phyloP scores from a whole-genome alignment of 805 yeast species.

The Kodamaea neixiangensis region DNA sequence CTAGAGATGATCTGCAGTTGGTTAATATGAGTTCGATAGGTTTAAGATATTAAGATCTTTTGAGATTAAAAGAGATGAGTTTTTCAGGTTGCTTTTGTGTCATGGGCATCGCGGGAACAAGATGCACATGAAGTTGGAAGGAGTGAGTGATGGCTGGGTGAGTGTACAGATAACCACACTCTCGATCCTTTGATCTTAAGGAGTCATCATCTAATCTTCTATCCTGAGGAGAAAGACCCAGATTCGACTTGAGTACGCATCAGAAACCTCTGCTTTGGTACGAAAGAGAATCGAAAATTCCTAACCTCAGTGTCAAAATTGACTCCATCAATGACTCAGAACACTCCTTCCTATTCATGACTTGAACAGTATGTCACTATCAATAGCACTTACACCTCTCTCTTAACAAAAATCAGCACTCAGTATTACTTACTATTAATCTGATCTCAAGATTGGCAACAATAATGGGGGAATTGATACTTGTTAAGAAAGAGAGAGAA shows the following conservation, averaged over 20 bases:
- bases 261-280: too few relatives aligned
- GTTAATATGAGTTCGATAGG: slow-evolving; percentile 1
- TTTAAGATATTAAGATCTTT: neutral
- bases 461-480: slow-evolving; percentile 27
- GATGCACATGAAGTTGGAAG: neutral
- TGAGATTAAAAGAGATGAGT: neutral
- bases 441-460: slow-evolving; percentile 16
- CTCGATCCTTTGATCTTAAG: too few relatives aligned
- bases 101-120: neutral
- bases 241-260: too few relatives aligned
- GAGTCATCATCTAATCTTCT: too few relatives aligned
- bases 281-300: neutral
- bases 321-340: neutral
- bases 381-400: slow-evolving; percentile 8
- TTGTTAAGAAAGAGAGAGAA: slow-evolving; percentile 44
- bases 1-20: slow-evolving; percentile 3
- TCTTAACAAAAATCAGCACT: slow-evolving; percentile 12
- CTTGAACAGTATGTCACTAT: neutral
- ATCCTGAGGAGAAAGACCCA: too few relatives aligned
- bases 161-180: too few relatives aligned
- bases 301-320: neutral
- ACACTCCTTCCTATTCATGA: neutral
- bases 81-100: neutral
- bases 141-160: neutral
- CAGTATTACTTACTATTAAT: slow-evolving; percentile 5